A percentile compares a stretch with the other conserved stretches of the same genome.
phyloP scores from a whole-genome alignment of 495 filamentous ascomycete species.

The Lasiosphaeris hirsuta region DNA sequence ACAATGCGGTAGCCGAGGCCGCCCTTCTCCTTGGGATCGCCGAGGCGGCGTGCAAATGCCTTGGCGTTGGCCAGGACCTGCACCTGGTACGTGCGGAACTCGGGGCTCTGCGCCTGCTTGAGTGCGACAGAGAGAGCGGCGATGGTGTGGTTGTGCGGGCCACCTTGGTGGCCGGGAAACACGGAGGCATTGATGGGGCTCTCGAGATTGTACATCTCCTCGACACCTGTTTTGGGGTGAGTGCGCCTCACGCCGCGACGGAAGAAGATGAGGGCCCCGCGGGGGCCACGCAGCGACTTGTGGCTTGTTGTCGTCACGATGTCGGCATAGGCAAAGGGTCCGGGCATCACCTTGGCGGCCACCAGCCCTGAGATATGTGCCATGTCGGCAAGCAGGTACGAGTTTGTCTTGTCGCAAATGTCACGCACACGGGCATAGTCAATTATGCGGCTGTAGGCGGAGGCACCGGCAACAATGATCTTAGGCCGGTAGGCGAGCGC shows the following conservation, averaged over 20 bases:
- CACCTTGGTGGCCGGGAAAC: conserved; percentile 98
- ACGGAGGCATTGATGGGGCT: conserved; percentile 92
- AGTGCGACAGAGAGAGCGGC: conserved; percentile 90
- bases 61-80: conserved; percentile 84
- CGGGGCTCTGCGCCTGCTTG: conserved; percentile 84
- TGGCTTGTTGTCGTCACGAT: conserved; percentile 98
- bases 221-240: conserved; percentile 78
- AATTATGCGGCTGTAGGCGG: conserved; percentile 90
- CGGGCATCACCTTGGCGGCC: conserved; percentile 83
- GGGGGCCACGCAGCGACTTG: conserved; percentile 91
- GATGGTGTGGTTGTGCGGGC: conserved; percentile 98
- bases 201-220: conserved; percentile 88
- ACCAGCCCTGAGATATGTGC: conserved; percentile 96
- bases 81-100: conserved; percentile 86
- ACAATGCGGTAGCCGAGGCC: conserved; percentile 89
- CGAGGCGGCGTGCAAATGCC: conserved; percentile 73
- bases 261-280: conserved; percentile 98
- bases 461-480: conserved; percentile 91
- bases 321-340: conserved; percentile 85
- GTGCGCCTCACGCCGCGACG: conserved; percentile 82
- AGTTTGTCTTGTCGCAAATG: conserved; percentile 84
- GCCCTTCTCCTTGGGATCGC: conserved; percentile 66
- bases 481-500: conserved; percentile 88
- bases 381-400: conserved; percentile 93
- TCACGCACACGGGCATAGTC: conserved; percentile 86